These are phyloP conservation scores for Arthroderma sp. DNA, from an alignment of 2,329 filamentous ascomycete genomes.

Conservation along the genomic window DNA sequence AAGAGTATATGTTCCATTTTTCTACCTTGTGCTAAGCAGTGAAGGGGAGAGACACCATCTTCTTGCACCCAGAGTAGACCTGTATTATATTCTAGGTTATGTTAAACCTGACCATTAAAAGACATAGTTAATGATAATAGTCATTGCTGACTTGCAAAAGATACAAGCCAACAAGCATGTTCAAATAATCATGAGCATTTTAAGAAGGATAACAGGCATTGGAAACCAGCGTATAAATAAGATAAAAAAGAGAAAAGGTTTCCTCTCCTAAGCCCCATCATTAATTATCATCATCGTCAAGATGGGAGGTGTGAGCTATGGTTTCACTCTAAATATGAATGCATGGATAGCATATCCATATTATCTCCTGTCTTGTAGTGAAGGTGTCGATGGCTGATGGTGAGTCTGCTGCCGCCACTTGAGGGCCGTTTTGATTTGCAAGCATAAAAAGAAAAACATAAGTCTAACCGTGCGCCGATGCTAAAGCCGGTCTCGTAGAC, in stretches of 20 bases:
- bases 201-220: background rate
- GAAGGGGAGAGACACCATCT: too few species aligned
- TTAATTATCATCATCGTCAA: background rate
- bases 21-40: background rate
- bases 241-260: background rate
- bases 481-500: background rate
- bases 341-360: background rate
- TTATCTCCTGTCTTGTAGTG: background rate
- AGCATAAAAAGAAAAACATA: background rate
- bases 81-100: background rate
- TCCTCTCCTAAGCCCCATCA: background rate
- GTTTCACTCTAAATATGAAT: too few species aligned
- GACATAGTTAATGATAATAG: background rate
- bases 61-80: background rate
- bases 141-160: background rate
- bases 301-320: background rate
- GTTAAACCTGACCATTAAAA: background rate
- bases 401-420: background rate
- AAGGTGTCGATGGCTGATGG: background rate
- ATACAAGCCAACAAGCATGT: background rate
- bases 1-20: background rate
- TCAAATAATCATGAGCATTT: background rate
- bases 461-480: constrained; percentile 5
- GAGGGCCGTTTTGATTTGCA: background rate
- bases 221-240: background rate